Conservation (phyloP, 495 filamentous ascomycete genomes). For the Terfezia claveryi region DNA sequence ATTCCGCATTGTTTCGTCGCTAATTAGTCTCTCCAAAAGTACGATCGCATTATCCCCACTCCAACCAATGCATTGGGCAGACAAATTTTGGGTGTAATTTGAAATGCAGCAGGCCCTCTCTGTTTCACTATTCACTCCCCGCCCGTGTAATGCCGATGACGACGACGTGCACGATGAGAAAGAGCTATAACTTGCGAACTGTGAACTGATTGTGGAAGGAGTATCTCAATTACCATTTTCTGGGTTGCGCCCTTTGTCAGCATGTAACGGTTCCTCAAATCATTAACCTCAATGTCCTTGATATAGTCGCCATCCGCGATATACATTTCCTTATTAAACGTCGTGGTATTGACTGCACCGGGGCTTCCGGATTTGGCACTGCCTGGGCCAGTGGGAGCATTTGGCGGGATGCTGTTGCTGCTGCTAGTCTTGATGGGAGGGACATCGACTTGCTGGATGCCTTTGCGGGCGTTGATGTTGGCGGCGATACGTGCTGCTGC, state of each 20-base stretch:
- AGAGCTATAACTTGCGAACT: no score
- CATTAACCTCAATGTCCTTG: constrained; percentile 96
- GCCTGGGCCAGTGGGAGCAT: constrained; percentile 5
- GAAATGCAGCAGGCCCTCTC: no score
- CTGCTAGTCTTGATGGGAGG: constrained; percentile 40
- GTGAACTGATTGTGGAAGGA: constrained; percentile 20
- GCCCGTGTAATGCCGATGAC: no score
- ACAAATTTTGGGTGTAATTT: no score
- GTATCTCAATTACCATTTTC: constrained; percentile 71
- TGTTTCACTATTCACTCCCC: no score
- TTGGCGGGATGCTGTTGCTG: constrained; percentile 18
- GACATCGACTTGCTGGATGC: constrained; percentile 81
- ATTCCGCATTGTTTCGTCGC: constrained; percentile 12
- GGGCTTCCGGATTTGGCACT: constrained; percentile 7
- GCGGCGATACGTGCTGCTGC: constrained; percentile 90
- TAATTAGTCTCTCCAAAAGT: background rate
- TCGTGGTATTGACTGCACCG: constrained; percentile 23
- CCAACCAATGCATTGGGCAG: no score
- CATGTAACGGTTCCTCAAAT: constrained; percentile 88
- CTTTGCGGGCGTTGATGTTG: constrained; percentile 75
- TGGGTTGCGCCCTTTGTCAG: constrained; percentile 95
- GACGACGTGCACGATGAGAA: no score
- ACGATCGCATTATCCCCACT: background rate
- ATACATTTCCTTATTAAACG: constrained; percentile 70
- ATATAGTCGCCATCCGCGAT: constrained; percentile 92